Conservation (phyloP, 2,329 filamentous ascomycete genomes). For the Neofusicoccum umdonicola region DNA sequence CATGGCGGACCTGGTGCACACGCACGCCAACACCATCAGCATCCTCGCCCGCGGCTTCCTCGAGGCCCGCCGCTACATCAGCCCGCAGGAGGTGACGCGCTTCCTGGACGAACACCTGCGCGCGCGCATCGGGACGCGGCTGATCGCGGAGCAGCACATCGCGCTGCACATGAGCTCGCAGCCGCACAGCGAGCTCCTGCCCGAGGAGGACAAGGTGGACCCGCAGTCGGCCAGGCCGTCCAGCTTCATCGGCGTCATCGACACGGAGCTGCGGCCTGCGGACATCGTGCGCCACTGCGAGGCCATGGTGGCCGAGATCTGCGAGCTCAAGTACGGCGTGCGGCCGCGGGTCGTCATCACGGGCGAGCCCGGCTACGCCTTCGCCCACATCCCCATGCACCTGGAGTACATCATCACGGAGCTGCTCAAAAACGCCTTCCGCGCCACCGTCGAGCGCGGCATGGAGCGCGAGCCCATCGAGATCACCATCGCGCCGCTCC, state of each 20-base stretch:
- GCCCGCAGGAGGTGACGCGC: slow-evolving; percentile 73
- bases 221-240: slow-evolving; percentile 48
- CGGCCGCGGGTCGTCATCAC: slow-evolving; percentile 77
- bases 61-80: slow-evolving; percentile 89
- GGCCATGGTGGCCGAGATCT: slow-evolving; percentile 90
- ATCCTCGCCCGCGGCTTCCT: slow-evolving; percentile 88
- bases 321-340: slow-evolving; percentile 91
- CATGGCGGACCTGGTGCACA: slow-evolving; percentile 91
- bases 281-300: slow-evolving; percentile 81
- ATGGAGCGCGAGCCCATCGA: slow-evolving; percentile 78
- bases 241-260: slow-evolving; percentile 90
- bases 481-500: slow-evolving; percentile 80
- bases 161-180: slow-evolving; percentile 76
- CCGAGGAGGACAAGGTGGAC: slow-evolving; percentile 36
- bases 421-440: slow-evolving; percentile 93
- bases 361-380: slow-evolving; percentile 81
- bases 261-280: slow-evolving; percentile 81
- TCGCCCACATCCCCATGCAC: slow-evolving; percentile 93
- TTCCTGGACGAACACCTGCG: slow-evolving; percentile 94
- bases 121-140: slow-evolving; percentile 85
- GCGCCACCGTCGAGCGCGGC: slow-evolving; percentile 84
- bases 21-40: slow-evolving; percentile 91
- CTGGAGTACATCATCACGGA: slow-evolving; percentile 97
- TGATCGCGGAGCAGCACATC: slow-evolving; percentile 96
- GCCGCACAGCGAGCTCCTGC: slow-evolving; percentile 60